phyloP scores from a whole-genome alignment of 352 stramenopile species.

The Globisporangium parvum region DNA sequence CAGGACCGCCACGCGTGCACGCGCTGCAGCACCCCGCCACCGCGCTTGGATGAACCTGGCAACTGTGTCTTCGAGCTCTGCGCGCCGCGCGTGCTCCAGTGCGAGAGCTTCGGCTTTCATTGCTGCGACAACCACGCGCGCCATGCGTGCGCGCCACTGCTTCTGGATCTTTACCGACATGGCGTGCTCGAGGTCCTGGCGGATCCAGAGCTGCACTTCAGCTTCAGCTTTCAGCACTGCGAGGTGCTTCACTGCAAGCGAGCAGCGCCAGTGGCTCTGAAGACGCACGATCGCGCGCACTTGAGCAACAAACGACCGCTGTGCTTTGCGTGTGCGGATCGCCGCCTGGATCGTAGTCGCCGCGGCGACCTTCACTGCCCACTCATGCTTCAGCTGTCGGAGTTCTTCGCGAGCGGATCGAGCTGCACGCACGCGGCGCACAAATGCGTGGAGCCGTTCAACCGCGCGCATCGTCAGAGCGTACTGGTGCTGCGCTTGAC shows the following conservation, averaged over 20 bases:
- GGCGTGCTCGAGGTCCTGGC: conserved; percentile 12
- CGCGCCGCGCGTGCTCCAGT: conserved; percentile 3
- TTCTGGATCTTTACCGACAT: conserved; percentile 33
- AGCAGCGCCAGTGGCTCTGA: conserved; percentile 29
- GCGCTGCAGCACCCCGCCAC: conserved; percentile 18
- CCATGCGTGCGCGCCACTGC: conserved; percentile 21
- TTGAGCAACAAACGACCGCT: conserved; percentile 12
- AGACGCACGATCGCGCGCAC: conserved; percentile 18
- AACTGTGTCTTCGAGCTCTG: conserved; percentile 4
- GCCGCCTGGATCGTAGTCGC: conserved; percentile 24
- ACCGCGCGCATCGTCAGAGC: conserved; percentile 20
- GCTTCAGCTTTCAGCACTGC: conserved; percentile 13
- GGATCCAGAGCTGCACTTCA: conserved; percentile 12
- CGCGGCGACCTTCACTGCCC: conserved; percentile 9
- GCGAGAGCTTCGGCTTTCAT: conserved; percentile 7
- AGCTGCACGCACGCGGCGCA: conserved; percentile 9
- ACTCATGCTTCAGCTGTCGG: not conserved
- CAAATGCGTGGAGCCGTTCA: conserved; percentile 26
- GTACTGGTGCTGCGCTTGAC: conserved; percentile 22
- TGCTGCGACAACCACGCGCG: conserved; percentile 10
- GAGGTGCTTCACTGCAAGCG: conserved; percentile 10
- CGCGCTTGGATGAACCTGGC: conserved; percentile 24
- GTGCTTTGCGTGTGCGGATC: conserved; percentile 13
- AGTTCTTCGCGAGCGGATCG: conserved; percentile 12
- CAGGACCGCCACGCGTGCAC: conserved; percentile 7